Evolutionary conservation across 306 rosid species (phyloP).

Genomic region (Dicorynia guianensis): DNA sequence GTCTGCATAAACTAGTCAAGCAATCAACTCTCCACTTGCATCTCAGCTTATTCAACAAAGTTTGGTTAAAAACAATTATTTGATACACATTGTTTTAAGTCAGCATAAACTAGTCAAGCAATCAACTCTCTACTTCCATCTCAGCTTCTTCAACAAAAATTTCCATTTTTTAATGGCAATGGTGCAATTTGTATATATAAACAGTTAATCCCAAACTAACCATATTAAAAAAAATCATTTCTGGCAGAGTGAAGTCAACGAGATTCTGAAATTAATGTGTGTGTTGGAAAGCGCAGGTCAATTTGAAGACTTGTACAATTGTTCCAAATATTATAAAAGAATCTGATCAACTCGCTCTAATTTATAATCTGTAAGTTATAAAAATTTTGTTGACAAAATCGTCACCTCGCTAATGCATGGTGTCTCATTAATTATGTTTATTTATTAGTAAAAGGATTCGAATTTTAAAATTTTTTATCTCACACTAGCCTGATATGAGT

Average conservation of each 20-base stretch:
- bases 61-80: slow-evolving; percentile 33
- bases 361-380: slow-evolving; percentile 19
- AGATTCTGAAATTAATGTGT: slow-evolving; percentile 37
- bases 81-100: slow-evolving; percentile 1
- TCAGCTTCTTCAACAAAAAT: not conserved
- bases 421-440: no score
- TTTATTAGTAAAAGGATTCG: no score
- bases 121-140: not conserved
- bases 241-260: slow-evolving; percentile 19
- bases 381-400: no score
- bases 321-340: slow-evolving; percentile 30
- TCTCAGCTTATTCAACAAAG: no score
- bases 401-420: no score
- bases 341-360: slow-evolving; percentile 45
- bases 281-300: slow-evolving; percentile 42
- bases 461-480: no score
- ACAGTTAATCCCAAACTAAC: not conserved
- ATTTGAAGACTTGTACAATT: slow-evolving; percentile 17
- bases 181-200: not conserved
- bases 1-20: slow-evolving; percentile 12
- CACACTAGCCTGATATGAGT: no score
- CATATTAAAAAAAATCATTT: slow-evolving; percentile 7
- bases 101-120: slow-evolving; percentile 13
- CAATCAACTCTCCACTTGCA: not conserved
- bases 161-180: not conserved